Conservation (phyloP, 805 yeast species). For the Starmera quercuum region DNA sequence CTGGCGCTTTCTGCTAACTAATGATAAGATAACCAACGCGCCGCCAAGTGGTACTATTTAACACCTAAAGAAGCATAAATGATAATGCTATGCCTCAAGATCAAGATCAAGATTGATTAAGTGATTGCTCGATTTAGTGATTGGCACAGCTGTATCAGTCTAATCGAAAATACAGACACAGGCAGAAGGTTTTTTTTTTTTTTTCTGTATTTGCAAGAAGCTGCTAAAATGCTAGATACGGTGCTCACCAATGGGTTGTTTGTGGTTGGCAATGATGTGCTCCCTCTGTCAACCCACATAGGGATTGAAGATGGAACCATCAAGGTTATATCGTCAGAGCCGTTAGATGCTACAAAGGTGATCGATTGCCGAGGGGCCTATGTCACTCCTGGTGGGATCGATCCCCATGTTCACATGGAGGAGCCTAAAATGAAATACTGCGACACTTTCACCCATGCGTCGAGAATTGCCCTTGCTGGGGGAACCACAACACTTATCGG, state of each 20-base stretch:
- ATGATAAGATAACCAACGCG: no score
- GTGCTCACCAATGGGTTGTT: slow-evolving; percentile 19
- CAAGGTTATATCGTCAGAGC: slow-evolving; percentile 25
- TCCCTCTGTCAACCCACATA: slow-evolving; percentile 30
- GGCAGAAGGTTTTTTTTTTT: no score
- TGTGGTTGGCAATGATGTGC: slow-evolving; percentile 23
- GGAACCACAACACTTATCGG: slow-evolving; percentile 42
- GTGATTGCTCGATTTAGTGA: no score
- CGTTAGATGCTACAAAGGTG: slow-evolving; percentile 16
- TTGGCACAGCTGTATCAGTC: no score
- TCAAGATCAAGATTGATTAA: no score
- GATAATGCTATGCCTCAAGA: no score
- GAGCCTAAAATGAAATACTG: slow-evolving; percentile 35
- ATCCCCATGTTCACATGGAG: slow-evolving; percentile 40
- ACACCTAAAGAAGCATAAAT: no score
- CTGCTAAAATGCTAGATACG: no score
- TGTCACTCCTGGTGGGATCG: slow-evolving; percentile 46
- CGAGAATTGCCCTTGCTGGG: slow-evolving; percentile 40
- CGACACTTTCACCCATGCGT: slow-evolving; percentile 36
- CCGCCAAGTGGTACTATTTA: no score
- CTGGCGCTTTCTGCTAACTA: no score
- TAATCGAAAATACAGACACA: no score
- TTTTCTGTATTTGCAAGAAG: no score
- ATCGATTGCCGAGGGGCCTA: slow-evolving; percentile 41
- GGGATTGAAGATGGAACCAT: slow-evolving; percentile 35